Conservation (phyloP, 208 protist genomes). For the Trichomonas vaginalis region DNA sequence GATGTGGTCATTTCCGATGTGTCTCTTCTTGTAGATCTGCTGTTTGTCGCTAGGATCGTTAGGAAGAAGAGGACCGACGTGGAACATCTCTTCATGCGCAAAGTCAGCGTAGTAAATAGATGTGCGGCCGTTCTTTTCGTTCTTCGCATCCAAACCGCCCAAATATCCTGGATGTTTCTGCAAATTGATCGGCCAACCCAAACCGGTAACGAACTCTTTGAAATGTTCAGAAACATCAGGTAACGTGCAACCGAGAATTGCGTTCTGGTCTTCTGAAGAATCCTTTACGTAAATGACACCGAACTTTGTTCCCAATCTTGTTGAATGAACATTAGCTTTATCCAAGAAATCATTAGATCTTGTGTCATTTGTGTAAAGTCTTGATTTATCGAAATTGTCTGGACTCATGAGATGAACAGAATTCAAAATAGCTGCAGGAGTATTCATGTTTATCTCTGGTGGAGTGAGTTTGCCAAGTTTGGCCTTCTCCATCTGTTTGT, state of each 20-base stretch:
- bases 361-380: too few relatives aligned
- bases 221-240: not conserved
- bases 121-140: not conserved
- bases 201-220: not conserved
- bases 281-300: not conserved
- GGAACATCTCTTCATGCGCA: not conserved
- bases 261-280: not conserved
- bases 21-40: not conserved
- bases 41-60: not conserved
- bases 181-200: not conserved
- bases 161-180: not conserved
- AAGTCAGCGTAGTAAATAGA: not conserved
- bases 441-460: too few relatives aligned
- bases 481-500: too few relatives aligned
- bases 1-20: slow-evolving; percentile 12
- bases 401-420: too few relatives aligned
- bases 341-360: too few relatives aligned
- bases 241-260: not conserved
- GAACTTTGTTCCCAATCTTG: not conserved
- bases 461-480: too few relatives aligned
- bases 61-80: not conserved
- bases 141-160: not conserved
- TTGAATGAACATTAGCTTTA: too few relatives aligned
- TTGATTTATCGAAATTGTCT: too few relatives aligned
- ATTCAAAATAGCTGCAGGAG: too few relatives aligned